Evolutionary conservation across 495 filamentous ascomycete genomes (phyloP).

Genomic region (Clohesyomyces aquaticus): DNA sequence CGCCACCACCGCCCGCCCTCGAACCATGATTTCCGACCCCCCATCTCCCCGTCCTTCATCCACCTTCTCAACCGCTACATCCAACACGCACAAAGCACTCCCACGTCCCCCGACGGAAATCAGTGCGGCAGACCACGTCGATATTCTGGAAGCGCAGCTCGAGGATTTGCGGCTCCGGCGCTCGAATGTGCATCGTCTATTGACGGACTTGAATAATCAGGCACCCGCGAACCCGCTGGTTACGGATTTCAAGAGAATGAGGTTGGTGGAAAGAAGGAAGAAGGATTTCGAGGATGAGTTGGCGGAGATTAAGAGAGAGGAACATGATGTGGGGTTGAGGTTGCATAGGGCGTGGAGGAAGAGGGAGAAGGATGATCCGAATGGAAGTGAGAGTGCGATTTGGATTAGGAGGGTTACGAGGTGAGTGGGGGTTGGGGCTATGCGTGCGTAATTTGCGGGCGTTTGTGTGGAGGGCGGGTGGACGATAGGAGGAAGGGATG

Average conservation of each 20-base stretch:
- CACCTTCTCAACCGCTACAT: slow-evolving; percentile 48
- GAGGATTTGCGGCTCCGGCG: slow-evolving; percentile 67
- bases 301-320: slow-evolving; percentile 75
- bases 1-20: slow-evolving; percentile 8
- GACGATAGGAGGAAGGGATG: background rate
- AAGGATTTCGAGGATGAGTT: slow-evolving; percentile 72
- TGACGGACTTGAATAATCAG: slow-evolving; percentile 45
- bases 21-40: slow-evolving; percentile 15
- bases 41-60: slow-evolving; percentile 47
- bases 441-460: background rate
- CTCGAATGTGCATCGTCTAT: slow-evolving; percentile 63
- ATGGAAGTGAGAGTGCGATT: slow-evolving; percentile 66
- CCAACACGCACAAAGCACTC: slow-evolving; percentile 59
- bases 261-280: slow-evolving; percentile 73
- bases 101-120: slow-evolving; percentile 62
- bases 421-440: slow-evolving; percentile 10
- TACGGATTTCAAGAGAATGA: slow-evolving; percentile 61
- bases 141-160: slow-evolving; percentile 67
- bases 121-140: slow-evolving; percentile 62
- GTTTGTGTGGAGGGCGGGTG: background rate
- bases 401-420: slow-evolving; percentile 77
- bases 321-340: slow-evolving; percentile 85
- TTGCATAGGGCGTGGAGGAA: slow-evolving; percentile 80
- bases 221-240: slow-evolving; percentile 58
- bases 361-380: slow-evolving; percentile 55